Base-by-base conservation (phyloP, 495 filamentous ascomycete species). In the Mytilinidion resinicola region DNA sequence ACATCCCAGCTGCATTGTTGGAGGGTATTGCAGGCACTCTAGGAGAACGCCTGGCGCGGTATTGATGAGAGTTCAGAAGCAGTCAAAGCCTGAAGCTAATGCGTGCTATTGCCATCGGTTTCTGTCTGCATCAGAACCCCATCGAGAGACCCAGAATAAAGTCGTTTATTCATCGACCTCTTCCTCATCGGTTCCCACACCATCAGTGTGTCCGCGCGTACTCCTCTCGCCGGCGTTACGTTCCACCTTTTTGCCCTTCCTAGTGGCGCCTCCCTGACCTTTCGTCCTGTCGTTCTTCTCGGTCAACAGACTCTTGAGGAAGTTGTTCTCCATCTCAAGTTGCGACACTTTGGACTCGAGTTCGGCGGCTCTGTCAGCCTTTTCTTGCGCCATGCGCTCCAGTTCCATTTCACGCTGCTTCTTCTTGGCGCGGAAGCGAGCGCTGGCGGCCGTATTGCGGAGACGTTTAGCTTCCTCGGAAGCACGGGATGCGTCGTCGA, bases 401-500 rank as follows among this genome's bases (percentile, higher is more conserved):
- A 96, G 85, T 5, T 87, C 85, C 69, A 91, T 87, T 74, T 96
- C 91, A 51, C 91, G 87, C 73, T 93, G 89, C 81, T 96, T 96
- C 87, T 96, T 96, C 81, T 96, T 96, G 66, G 92, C 84, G 54
- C 91, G 87, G 81, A 96, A 96, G 53, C 91, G 86, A 25, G 91
- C 91, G 41, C 82, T 87, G 41, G 91, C 91, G 41, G 91, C 91
- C 2, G 91, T 96, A 72, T 96, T 96, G 59, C 91, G 87, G 44
- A 90, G 84, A 11, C 91, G 88, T 69, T 96, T 95, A 69, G 96
- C 91, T 76, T 96, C 91, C 73, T 96, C 91, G 35, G 91, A 90
- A 14, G 88, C 89, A 14, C 39, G 39, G 11, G 39, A 17, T 8
- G 39, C 17, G 11, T 42, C 39, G 39, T 42, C 25, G 25, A 30